Base-by-base conservation (phyloP, 2,329 filamentous ascomycete genomes). In the Neonectria sp. region DNA sequence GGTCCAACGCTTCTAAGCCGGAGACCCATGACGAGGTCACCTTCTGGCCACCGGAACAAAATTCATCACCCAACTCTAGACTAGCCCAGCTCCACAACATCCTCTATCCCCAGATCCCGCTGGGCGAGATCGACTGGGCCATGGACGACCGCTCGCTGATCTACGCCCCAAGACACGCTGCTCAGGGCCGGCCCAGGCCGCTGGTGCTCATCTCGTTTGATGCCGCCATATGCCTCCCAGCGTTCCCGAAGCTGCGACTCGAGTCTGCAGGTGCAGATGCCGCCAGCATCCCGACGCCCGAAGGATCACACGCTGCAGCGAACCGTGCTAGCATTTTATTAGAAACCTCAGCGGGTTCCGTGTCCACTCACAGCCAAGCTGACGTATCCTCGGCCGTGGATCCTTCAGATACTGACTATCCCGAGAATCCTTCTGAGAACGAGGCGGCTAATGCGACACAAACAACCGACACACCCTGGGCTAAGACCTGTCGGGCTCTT, bases 121-220 rank as follows among this genome's bases (percentile, higher is more conserved):
- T 85, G 1, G 79, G 79, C 0, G 66, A 69, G 6, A 75, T 86
- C 2, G 76, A 81, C 2, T 85, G 84, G 21, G 76, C 73, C 17
- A 83, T 82, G 73, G 85, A 88, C 68, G 83, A 86, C n/a, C 76
- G 82, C 13, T 82, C 80, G 4, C 67, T 88, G n/a, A 75, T 87
- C 3, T 88, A 86, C 70, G 76, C 81, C 56, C 60, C 76, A 59
- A 43, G 66, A 35, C 46, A 69, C 33, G 65, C 67, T 46, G 55
- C 43, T 4, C 43, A 58, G 13, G 67, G 63, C 3, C 55, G 68
- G 43, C 55, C 65, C 52, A 73, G 69, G 56, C 68, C 71, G 13
- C 37, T 79, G 31, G 51, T 76, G 3, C 65, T 79, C 53, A 53
- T 78, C 29, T 79, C 76, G 1, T 79, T 79, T 60, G 78, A 79